phyloP scores from a whole-genome alignment of 768 basidiomycete genomes.

The Rhizopogon vulgaris region DNA sequence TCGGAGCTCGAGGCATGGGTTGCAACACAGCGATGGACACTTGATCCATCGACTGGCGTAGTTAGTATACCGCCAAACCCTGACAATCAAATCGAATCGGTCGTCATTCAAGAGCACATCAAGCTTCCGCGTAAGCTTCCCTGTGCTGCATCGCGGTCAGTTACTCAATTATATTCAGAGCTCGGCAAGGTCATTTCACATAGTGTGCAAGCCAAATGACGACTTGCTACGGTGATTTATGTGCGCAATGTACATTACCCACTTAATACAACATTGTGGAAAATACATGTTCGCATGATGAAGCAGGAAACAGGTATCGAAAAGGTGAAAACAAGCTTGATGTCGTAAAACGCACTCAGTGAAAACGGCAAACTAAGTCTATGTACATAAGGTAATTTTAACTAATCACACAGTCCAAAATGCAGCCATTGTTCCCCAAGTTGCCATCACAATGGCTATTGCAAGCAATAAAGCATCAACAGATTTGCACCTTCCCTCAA shows the following conservation, averaged over 20 bases:
- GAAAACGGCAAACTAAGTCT: too few species aligned
- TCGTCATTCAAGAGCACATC: slow-evolving; percentile 78
- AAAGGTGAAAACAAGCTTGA: not conserved
- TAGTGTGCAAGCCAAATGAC: slow-evolving; percentile 48
- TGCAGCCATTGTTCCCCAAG: slow-evolving; percentile 71
- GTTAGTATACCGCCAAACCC: slow-evolving; percentile 73
- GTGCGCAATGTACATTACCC: not conserved
- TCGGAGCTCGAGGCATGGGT: slow-evolving; percentile 55
- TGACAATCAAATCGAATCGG: slow-evolving; percentile 84
- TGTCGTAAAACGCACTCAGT: too few species aligned
- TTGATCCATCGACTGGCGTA: slow-evolving; percentile 48
- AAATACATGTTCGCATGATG: not conserved
- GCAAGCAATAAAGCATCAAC: slow-evolving; percentile 53
- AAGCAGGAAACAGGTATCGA: not conserved
- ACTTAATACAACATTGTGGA: not conserved
- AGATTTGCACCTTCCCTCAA: slow-evolving; percentile 41
- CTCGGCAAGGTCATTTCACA: slow-evolving; percentile 73
- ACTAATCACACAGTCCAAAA: slow-evolving; percentile 34
- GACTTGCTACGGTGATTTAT: slow-evolving; percentile 3
- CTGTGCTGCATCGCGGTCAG: not conserved
- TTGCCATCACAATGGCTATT: slow-evolving; percentile 56
- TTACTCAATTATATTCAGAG: slow-evolving; percentile 36
- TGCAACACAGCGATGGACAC: slow-evolving; percentile 59
- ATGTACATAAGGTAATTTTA: too few species aligned
- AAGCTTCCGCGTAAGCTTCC: slow-evolving; percentile 66